Base-by-base conservation (phyloP, 148 eudicot species). In the Rhododendron molle region DNA sequence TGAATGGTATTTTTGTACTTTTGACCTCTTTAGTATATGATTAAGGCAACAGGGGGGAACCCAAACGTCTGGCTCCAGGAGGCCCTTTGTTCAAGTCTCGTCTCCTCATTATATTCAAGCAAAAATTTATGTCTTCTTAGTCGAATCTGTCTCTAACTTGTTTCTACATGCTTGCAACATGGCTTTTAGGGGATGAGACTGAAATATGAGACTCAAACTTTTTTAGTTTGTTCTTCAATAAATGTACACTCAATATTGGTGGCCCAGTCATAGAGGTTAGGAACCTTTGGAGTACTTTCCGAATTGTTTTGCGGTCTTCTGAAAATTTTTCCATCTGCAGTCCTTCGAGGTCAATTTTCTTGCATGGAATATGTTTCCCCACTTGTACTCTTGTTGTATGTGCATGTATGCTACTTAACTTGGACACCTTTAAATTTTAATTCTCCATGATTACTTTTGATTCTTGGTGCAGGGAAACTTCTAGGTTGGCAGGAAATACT, bases 391-490 rank as follows among this genome's bases (percentile, higher is more conserved):
- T 52, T 32, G 6, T 80, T 12, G 2, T 52, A 16, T n/a, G 11
- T 50, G 40, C 43, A 50, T 80, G 16, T 50, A 50, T 50, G 34
- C 65, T 52, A 67, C 65, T 80, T 56, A 80, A 52, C 43, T 80
- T 52, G 82, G 40, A 80, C 16, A 50, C n/a, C 67, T 80, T 80
- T 32, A 5, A 71, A 14, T 30, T 69, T 28, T 71, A 30, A 50
- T 15, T 80, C 36, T 80, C 62, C 43, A 21, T 13, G 76, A 71
- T 54, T 58, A 30, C 62, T 44, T 83, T 38, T 40, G 20, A 28
- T 60, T 85, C 69, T 26, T 44, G 83, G 76, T 65, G 81, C 92
- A 91, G 98, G 85, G 94, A 91, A 85, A 80, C 90, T 83, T 88
- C 92, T n/a, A 92, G 92, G 86, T 85, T 87, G 85, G 87, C 90